Base-by-base conservation (phyloP, 202 grass and related monocot species). In the Musa balbisiana region DNA sequence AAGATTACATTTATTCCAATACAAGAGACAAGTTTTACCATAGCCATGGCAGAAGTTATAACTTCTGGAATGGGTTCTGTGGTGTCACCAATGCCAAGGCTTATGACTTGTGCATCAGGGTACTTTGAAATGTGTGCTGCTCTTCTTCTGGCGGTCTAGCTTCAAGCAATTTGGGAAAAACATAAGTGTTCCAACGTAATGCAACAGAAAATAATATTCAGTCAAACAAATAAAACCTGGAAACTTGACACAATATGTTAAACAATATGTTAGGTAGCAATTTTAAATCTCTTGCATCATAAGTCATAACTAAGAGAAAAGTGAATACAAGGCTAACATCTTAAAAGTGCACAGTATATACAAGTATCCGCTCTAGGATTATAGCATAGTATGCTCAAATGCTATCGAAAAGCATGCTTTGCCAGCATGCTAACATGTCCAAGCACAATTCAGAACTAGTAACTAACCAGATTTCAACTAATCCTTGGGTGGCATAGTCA, bases 61-160 rank as follows among this genome's bases (percentile, higher is more conserved):
- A 90, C 78, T 21, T 88, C 74, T 50, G 94, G 91, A 76, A 93
- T 93, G 25, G 91, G 94, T 78, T 98, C 91, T 0, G 91, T 93
- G 43, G 91, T 93, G 67, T 98, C 91, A 78, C 91, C 91, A 65
- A 98, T 98, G 8, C 94, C 94, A 17, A 98, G 85, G 80, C 93
- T 97, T 75, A 97, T 92, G 23, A 97, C 85, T 67, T 91, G 73
- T 20, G 86, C 90, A 81, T 91, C 91, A 52, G 94, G 94, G 62
- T 85, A 50, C 73, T 98, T 93, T 23, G 81, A 50, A 79, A 98
- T 51, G 82, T 94, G 91, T 1, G 81, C 80, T n/a, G 84, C 33
- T 58, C 79, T 89, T 82, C 91, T 92, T 82, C 91, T 89, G 55
- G 86, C 88, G 85, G 94, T 98, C 91, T 98, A 68, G 65, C 27